Percentiles rank a stretch among this genome's conserved stretches.
phyloP scores from a whole-genome alignment of 2,329 filamentous ascomycete species.

The Sporothrix inflata region DNA sequence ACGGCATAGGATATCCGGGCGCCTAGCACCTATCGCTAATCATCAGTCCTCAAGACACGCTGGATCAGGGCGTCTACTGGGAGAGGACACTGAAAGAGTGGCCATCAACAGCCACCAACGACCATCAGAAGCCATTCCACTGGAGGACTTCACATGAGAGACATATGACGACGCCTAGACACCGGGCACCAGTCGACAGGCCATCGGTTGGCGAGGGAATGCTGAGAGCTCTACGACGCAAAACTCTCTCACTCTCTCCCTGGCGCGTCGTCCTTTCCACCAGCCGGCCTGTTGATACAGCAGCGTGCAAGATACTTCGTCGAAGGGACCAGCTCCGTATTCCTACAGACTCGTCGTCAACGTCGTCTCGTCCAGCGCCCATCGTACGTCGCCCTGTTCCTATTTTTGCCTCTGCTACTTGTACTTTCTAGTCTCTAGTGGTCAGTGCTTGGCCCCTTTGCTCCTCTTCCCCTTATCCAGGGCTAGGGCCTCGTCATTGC shows the following conservation, averaged over 20 bases:
- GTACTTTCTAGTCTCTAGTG: not conserved
- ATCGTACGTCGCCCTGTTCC: not conserved
- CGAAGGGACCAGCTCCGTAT: not conserved
- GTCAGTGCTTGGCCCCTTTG: too few relatives aligned
- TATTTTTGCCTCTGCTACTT: not conserved
- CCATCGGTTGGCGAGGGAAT: not conserved
- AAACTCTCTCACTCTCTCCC: not conserved
- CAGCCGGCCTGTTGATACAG: not conserved
- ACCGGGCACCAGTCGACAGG: not conserved
- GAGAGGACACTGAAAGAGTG: not conserved
- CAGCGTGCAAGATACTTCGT: not conserved
- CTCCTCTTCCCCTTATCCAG: not conserved
- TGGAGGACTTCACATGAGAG: not conserved
- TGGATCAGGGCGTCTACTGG: not conserved
- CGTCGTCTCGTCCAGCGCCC: not conserved
- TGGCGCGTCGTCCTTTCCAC: not conserved
- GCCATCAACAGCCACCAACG: not conserved
- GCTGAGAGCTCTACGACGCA: too few relatives aligned
- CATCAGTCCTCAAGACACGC: not conserved
- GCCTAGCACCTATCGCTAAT: not conserved
- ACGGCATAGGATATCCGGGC: conserved; percentile 3
- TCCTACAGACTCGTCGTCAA: not conserved
- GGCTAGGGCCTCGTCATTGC: conserved; percentile 22
- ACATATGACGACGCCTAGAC: not conserved
- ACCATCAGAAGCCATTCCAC: not conserved